A percentile compares a stretch with the other conserved stretches of the same genome.
phyloP scores from a whole-genome alignment of 1,284 basidiomycete species.

The Ceratobasidium sp. region DNA sequence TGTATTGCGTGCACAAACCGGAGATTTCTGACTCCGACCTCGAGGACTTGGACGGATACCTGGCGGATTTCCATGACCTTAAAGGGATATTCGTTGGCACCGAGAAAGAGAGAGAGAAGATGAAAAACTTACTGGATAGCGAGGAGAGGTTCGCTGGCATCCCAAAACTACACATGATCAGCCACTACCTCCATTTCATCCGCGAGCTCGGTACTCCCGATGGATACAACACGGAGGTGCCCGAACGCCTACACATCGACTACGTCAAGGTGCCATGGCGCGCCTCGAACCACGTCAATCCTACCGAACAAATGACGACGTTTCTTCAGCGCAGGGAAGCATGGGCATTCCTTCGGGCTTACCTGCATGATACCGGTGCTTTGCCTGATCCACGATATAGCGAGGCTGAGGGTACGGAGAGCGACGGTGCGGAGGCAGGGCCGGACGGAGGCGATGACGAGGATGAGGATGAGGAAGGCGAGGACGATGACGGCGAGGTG shows the following conservation, averaged over 20 bases:
- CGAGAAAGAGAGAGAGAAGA: neutral
- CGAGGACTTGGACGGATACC: neutral
- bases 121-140: neutral
- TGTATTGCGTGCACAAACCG: slow-evolving; percentile 2
- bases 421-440: neutral
- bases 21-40: neutral
- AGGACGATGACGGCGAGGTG: neutral
- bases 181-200: neutral
- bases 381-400: neutral
- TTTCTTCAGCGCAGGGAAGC: neutral
- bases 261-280: neutral
- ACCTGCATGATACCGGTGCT: neutral
- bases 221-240: neutral
- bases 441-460: neutral
- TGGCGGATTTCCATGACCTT: neutral
- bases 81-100: neutral
- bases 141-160: slow-evolving; percentile 50
- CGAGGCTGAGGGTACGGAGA: neutral
- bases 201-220: neutral
- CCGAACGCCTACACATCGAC: slow-evolving; percentile 8
- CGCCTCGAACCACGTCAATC: neutral
- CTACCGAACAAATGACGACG: neutral
- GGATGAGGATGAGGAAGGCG: no score
- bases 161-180: slow-evolving; percentile 43
- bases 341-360: neutral